Conservation (phyloP, 1,284 basidiomycete species). For the Cryptococcus hybrid region DNA sequence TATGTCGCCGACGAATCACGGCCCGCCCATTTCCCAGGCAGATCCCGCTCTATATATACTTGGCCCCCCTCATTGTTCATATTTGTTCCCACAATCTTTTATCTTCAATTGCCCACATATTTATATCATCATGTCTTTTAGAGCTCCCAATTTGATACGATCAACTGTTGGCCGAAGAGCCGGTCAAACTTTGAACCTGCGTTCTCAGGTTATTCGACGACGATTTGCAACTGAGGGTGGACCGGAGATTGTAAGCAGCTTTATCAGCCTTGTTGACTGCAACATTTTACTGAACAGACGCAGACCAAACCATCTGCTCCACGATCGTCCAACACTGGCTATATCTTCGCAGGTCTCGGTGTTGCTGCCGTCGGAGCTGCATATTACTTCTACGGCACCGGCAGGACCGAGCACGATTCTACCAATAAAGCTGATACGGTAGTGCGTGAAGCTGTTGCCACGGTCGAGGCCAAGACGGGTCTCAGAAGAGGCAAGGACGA, state of each 20-base stretch:
- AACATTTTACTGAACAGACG: neutral
- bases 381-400: slow-evolving; percentile 47
- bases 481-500: slow-evolving; percentile 56
- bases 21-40: neutral
- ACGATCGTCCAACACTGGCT: slow-evolving; percentile 29
- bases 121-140: slow-evolving; percentile 30
- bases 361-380: slow-evolving; percentile 40
- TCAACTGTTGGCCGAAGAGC: slow-evolving; percentile 23
- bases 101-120: neutral
- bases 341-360: slow-evolving; percentile 38
- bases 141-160: slow-evolving; percentile 30
- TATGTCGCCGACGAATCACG: neutral
- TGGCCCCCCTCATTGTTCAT: neutral
- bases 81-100: too few relatives aligned
- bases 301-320: slow-evolving; percentile 37
- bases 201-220: slow-evolving; percentile 24
- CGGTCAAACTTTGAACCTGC: slow-evolving; percentile 2
- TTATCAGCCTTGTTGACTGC: too few relatives aligned
- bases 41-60: neutral
- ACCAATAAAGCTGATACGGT: slow-evolving; percentile 57
- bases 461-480: slow-evolving; percentile 58
- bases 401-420: slow-evolving; percentile 47
- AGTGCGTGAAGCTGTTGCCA: slow-evolving; percentile 60
- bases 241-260: slow-evolving; percentile 31
- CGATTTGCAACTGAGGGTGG: slow-evolving; percentile 27